phyloP scores from a whole-genome alignment of 768 basidiomycete species.

The Polyporus arcularius region DNA sequence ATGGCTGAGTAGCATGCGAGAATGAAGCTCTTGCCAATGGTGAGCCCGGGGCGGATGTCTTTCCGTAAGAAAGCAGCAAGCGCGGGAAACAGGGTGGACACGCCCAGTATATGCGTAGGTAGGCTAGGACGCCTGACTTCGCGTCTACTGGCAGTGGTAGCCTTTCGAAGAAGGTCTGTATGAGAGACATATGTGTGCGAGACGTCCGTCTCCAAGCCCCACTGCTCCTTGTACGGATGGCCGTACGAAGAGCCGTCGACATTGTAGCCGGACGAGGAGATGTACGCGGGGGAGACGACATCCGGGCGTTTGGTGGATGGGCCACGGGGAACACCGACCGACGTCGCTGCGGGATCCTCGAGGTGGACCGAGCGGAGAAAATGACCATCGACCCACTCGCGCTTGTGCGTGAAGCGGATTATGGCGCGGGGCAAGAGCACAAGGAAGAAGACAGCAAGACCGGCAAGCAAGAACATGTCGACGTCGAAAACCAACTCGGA shows the following conservation, averaged over 20 bases:
- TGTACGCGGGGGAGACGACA: constrained; percentile 4
- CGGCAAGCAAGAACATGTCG: constrained; percentile 47
- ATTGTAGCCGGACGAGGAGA: not conserved
- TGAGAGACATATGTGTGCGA: constrained; percentile 17
- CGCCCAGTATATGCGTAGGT: constrained; percentile 13
- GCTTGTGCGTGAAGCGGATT: constrained; percentile 51
- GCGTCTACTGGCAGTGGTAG: constrained; percentile 13
- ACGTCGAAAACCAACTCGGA: constrained; percentile 37
- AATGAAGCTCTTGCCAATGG: constrained; percentile 37
- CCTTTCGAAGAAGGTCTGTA: constrained; percentile 11
- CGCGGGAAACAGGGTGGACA: constrained; percentile 20
- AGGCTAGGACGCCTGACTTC: constrained; percentile 14
- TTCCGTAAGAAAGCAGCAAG: constrained; percentile 33
- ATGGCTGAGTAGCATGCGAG: constrained; percentile 39
- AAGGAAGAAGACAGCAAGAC: constrained; percentile 43
- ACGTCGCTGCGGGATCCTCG: not conserved
- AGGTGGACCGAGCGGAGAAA: constrained; percentile 37
- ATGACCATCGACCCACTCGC: constrained; percentile 58
- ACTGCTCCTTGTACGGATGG: constrained; percentile 5
- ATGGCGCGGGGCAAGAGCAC: constrained; percentile 51
- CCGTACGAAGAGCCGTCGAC: not conserved
- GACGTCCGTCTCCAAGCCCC: constrained; percentile 10
- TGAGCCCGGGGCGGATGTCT: constrained; percentile 38
- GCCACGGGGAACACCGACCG: not conserved
- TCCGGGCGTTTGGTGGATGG: constrained; percentile 8